Percentiles rank a stretch among this genome's conserved stretches.
Evolutionary conservation across 176 grass and related monocot species (phyloP).

Genomic region (Carex cristatella): DNA sequence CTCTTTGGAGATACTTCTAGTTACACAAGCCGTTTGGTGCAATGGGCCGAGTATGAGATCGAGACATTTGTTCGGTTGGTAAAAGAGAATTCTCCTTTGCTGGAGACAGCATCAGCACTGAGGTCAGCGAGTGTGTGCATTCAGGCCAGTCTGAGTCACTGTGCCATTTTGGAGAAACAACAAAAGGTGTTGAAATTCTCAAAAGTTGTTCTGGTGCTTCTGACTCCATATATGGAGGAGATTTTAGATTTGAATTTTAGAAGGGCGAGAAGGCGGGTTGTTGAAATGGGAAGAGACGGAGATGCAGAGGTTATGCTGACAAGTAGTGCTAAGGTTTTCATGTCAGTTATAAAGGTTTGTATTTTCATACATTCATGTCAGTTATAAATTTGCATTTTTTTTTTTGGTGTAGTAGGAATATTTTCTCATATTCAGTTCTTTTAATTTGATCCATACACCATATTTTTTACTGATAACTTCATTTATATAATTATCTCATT

Average conservation of each 20-base stretch:
- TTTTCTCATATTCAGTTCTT: not conserved
- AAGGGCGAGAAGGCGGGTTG: conserved; percentile 60
- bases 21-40: conserved; percentile 60
- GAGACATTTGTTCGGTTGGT: conserved; percentile 77
- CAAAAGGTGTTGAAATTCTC: conserved; percentile 67
- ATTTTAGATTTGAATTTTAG: conserved; percentile 93
- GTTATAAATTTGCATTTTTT: conserved; percentile 27
- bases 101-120: conserved; percentile 69
- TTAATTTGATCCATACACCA: not conserved
- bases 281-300: conserved; percentile 61
- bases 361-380: conserved; percentile 49
- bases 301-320: conserved; percentile 62
- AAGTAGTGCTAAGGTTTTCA: conserved; percentile 79
- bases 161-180: conserved; percentile 58
- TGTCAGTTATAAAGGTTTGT: conserved; percentile 74
- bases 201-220: conserved; percentile 75
- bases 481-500: not conserved
- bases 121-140: conserved; percentile 77
- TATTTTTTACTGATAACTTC: not conserved
- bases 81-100: conserved; percentile 79
- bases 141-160: conserved; percentile 77
- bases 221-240: conserved; percentile 80
- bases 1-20: conserved; percentile 59
- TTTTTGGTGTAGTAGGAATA: not conserved
- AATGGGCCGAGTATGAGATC: conserved; percentile 85